These are phyloP conservation scores for Boletus rufocinnamomeus DNA, from an alignment of 768 basidiomycete species.

Conservation along the genomic window DNA sequence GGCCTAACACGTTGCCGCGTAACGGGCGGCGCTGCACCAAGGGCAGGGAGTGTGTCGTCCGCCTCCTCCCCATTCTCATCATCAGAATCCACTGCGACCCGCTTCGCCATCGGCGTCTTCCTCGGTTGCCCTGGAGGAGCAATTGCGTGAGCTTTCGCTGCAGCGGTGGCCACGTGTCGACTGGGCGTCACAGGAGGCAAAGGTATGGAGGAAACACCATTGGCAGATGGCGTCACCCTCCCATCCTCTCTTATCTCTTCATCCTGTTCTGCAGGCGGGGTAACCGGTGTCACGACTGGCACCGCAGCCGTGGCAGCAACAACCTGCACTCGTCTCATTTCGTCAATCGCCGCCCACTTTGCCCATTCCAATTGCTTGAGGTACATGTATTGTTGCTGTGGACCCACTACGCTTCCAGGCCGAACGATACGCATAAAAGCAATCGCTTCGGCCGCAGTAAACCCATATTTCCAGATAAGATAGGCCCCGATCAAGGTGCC, in stretches of 20 bases:
- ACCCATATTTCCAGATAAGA: conserved; percentile 98
- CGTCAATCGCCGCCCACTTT: conserved; percentile 90
- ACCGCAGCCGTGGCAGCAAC: conserved; percentile 43
- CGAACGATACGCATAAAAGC: conserved; percentile 98
- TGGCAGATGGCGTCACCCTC: conserved; percentile 33
- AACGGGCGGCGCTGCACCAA: conserved; percentile 50
- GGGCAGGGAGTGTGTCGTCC: conserved; percentile 64
- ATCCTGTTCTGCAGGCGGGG: conserved; percentile 77
- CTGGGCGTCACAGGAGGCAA: conserved; percentile 82
- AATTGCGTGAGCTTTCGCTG: conserved; percentile 70
- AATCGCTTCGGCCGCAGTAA: conserved; percentile 93
- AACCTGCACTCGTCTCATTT: conserved; percentile 52
- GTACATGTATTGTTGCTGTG: conserved; percentile 94
- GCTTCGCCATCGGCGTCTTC: conserved; percentile 84
- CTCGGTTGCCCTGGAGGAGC: conserved; percentile 81
- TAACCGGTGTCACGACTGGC: conserved; percentile 68
- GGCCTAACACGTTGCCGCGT: conserved; percentile 39
- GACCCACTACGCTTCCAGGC: conserved; percentile 90
- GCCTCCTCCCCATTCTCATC: conserved; percentile 58
- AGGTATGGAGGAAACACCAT: conserved; percentile 25
- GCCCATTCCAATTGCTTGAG: conserved; percentile 93
- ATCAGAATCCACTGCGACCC: conserved; percentile 65
- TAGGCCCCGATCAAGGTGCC: conserved; percentile 98
- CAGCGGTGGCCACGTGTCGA: conserved; percentile 68
- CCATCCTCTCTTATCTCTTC: conserved; percentile 58